phyloP scores from a whole-genome alignment of 352 stramenopile genomes.

The Lagenidium sp. region DNA sequence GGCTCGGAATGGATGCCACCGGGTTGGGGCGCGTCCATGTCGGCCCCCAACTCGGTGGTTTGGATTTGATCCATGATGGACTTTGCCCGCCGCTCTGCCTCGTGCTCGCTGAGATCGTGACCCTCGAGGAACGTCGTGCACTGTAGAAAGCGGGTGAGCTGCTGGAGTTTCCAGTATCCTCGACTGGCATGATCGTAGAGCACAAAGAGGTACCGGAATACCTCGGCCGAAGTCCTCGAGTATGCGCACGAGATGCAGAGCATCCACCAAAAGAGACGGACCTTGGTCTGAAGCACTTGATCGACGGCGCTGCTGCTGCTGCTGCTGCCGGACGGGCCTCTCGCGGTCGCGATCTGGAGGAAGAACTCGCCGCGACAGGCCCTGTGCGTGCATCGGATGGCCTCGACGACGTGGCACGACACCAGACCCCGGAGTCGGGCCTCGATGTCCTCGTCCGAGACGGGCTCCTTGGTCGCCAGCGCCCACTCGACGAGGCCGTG shows the following conservation, averaged over 20 bases:
- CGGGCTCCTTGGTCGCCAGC: not conserved
- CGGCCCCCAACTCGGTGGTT: not conserved
- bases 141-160: constrained; percentile 16
- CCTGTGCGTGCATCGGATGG: constrained; percentile 1
- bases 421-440: not conserved
- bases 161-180: constrained; percentile 12
- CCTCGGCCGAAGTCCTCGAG: constrained; percentile 12
- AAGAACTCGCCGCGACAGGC: too few species aligned
- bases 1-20: not conserved
- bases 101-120: not conserved
- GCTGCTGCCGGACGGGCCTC: too few species aligned
- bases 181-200: constrained; percentile 27
- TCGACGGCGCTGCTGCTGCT: too few species aligned
- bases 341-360: too few species aligned
- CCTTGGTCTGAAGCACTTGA: constrained; percentile 2
- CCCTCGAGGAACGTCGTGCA: constrained; percentile 1
- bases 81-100: constrained; percentile 7
- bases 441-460: constrained; percentile 1
- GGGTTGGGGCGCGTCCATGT: not conserved
- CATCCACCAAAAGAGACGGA: constrained; percentile 13
- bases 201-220: constrained; percentile 30
- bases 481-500: not conserved
- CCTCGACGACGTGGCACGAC: not conserved
- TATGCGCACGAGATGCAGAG: constrained; percentile 25
- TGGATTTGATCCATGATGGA: constrained; percentile 6